Evolutionary conservation across 2,329 filamentous ascomycete genomes (phyloP), one percentile per base, ranked within the genome.

Genomic region (Botrytis medusae): DNA sequence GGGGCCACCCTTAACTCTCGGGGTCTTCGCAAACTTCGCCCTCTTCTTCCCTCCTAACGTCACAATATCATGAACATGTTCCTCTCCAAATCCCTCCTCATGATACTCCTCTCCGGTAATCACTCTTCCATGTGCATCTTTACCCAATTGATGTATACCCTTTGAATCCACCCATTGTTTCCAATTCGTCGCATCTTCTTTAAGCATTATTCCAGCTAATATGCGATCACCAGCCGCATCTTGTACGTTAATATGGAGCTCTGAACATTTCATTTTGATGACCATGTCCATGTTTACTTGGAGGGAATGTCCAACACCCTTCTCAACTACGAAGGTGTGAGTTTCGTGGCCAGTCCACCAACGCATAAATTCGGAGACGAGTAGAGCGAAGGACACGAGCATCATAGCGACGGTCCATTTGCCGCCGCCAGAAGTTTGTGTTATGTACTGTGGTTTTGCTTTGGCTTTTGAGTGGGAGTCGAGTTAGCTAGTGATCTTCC

Each of bases 241-340:
- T 85, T 98, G 96, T 69, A 99, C 95, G 84, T 99, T 98, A 83
- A 99, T 86, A 84, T 97, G 93, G n/a, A 99, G 84, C 81, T 97
- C 92, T 73, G 87, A 84, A 85, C 96, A 99, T 78, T 87, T 85
- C 96, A 99, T 99, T 70, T 87, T 87, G 67, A 99, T 87, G 8
- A 98, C 93, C n/a, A 97, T 86, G 83, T 99, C 96, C 73, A 99
- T 85, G 84, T 99, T 99, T 84, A 99, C 92, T 83, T 98, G 95
- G 82, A 99, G 88, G 75, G 90, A 88, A 83, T 94, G 94, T 4
- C 92, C 92, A 57, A 99, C 88, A 77, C 93, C 93, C 83, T 97
- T 96, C 83, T 98, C 96, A 73, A 99, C 95, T 74, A 91, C 91
- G 83, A 98, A 99, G 74, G 93, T 93, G 82, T 98, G 95, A 72